Percentiles rank a stretch among this genome's conserved stretches.
Conservation (phyloP, 1,139 yeast genomes). For the Blastobotrys apis region DNA sequence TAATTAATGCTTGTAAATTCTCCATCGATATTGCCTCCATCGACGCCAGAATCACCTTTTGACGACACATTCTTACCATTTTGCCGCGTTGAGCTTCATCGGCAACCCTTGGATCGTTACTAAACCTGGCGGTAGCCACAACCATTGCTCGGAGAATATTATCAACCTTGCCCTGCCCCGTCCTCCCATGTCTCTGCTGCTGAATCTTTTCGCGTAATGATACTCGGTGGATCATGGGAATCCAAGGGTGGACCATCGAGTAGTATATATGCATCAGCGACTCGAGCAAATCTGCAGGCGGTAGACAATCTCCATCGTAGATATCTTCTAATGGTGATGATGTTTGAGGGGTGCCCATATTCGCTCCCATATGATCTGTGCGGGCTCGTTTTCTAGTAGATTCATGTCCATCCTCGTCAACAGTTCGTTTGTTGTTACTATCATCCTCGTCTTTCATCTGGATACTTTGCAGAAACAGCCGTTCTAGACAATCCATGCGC, state of each 20-base stretch:
- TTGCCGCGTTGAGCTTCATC: constrained; percentile 7
- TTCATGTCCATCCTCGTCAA: not conserved
- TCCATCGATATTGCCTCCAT: constrained; percentile 13
- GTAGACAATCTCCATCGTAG: constrained; percentile 2
- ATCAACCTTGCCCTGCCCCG: constrained; percentile 6
- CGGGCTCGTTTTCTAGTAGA: not conserved
- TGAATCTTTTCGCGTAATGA: constrained; percentile 13
- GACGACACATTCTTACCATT: constrained; percentile 13
- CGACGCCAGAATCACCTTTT: constrained; percentile 8
- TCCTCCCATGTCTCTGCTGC: constrained; percentile 5
- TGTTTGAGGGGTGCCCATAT: too few species aligned
- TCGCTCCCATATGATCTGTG: not conserved
- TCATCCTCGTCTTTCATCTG: not conserved
- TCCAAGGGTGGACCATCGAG: constrained; percentile 13
- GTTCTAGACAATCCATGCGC: not conserved
- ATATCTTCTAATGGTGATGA: not conserved
- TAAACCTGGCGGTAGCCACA: constrained; percentile 22
- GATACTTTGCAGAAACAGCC: not conserved
- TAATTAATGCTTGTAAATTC: constrained; percentile 16
- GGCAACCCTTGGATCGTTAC: constrained; percentile 4
- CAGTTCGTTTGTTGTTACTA: constrained; percentile 1
- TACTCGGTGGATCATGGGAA: constrained; percentile 13
- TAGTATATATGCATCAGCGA: constrained; percentile 10
- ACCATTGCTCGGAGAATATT: constrained; percentile 22
- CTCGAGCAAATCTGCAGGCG: constrained; percentile 7